phyloP scores from a whole-genome alignment of 2,329 filamentous ascomycete genomes.

The Penicillium sp. region DNA sequence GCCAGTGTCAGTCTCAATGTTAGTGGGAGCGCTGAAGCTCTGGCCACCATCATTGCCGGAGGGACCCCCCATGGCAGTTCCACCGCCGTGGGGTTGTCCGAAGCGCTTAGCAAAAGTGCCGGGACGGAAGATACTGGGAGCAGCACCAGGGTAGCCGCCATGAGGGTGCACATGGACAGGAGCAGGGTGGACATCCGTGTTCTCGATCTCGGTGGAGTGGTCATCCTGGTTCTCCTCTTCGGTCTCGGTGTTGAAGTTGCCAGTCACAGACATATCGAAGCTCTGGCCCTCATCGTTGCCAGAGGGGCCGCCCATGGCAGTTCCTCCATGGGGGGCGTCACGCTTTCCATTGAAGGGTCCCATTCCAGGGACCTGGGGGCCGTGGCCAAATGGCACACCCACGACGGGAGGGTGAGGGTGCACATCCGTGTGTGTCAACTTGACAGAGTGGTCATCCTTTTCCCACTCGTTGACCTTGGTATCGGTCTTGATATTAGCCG shows the following conservation, averaged over 20 bases:
- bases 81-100: constrained; percentile 7
- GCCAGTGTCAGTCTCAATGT: constrained; percentile 7
- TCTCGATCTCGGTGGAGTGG: constrained; percentile 16
- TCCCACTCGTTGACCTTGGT: constrained; percentile 13
- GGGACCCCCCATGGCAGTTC: constrained; percentile 18
- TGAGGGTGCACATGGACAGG: not conserved
- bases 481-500: constrained; percentile 11
- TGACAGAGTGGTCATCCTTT: constrained; percentile 19
- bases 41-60: constrained; percentile 21
- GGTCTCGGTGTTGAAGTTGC: constrained; percentile 13
- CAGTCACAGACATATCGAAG: constrained; percentile 19
- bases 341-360: constrained; percentile 18
- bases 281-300: constrained; percentile 19
- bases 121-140: constrained; percentile 1
- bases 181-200: constrained; percentile 11
- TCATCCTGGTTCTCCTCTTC: constrained; percentile 16
- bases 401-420: not conserved
- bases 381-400: not conserved
- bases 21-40: constrained; percentile 13
- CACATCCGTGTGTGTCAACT: constrained; percentile 16
- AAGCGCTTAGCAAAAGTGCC: constrained; percentile 9
- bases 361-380: constrained; percentile 7
- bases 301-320: constrained; percentile 16
- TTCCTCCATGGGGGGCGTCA: constrained; percentile 10
- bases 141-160: not conserved